Evolutionary conservation across 768 basidiomycete genomes (phyloP), one percentile per base, ranked within the genome.

Genomic region (Suillus plorans): DNA sequence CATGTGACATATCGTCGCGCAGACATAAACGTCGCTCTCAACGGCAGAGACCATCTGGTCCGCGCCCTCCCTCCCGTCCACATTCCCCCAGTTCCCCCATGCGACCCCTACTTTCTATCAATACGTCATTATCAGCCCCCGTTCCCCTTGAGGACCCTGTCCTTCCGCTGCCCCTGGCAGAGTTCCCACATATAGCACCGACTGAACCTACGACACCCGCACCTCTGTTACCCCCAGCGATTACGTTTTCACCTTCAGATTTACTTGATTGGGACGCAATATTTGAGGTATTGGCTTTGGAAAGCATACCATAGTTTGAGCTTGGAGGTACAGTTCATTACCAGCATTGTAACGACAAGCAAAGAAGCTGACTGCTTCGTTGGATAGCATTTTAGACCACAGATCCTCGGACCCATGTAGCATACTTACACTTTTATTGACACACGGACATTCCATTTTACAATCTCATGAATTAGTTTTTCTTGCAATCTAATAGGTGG

Each of bases 231-330:
- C 65, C 67, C 39, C 62, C 68, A 28, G 39, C 53, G 14, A 9
- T 59, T 22, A 4, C 63, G 28, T 62, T 12, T 25, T 66, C 74
- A 8, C 68, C 73, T 0, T 64, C 67, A 45, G 66, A 72, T 37
- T 69, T 64, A 18, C 61, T 76, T 13, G 76, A 76, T 50, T 76
- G 75, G 75, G 76, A 76, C 53, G 61, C 39, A 18, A 76, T 76
- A 65, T 76, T 77, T 49, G 72, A 76, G n/a, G 36, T 72, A 28
- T 56, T 76, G 47, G 74, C 16, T n/a, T 61, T 64, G 41, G 25
- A 59, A 31, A 59, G 28, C 28, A 42, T 13, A 6, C 1, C 58
- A 59, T 59, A 59, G 16, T 20, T 31, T 28, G 25, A 20, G 57
- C 57, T 18, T 28, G 57, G 39, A 59, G 58, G 41, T 59, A 59